phyloP scores from a whole-genome alignment of 768 basidiomycete genomes.

The Xerocomellus chrysenteron region DNA sequence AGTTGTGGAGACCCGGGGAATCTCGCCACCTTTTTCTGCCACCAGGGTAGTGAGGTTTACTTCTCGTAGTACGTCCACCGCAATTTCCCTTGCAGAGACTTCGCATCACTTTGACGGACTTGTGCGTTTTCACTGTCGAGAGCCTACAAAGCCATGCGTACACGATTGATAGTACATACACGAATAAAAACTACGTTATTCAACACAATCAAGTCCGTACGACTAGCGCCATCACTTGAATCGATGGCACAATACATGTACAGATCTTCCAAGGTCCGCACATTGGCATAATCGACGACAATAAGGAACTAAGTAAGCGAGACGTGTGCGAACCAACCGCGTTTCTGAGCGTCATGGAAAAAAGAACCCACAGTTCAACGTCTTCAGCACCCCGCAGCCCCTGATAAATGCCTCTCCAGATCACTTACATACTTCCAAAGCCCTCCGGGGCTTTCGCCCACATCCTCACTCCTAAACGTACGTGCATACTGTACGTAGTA shows the following conservation, averaged over 20 bases:
- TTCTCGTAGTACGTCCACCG: conserved; percentile 59
- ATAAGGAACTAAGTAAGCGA: conserved; percentile 6
- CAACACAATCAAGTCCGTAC: background rate
- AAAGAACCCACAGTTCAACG: background rate
- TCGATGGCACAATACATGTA: background rate
- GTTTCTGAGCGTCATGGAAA: background rate
- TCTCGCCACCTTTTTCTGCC: conserved; percentile 59
- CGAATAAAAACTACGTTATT: background rate
- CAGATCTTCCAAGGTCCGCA: background rate
- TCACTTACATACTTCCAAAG: conserved; percentile 49
- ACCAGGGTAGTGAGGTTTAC: conserved; percentile 46
- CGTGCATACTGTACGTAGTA: no score
- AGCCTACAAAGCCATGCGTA: background rate
- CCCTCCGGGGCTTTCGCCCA: no score
- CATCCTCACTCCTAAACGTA: conserved; percentile 40
- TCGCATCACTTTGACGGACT: conserved; percentile 66
- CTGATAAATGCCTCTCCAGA: conserved; percentile 32
- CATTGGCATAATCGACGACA: conserved; percentile 8
- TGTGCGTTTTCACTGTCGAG: conserved; percentile 59
- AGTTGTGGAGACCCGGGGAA: conserved; percentile 43
- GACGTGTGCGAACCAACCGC: background rate
- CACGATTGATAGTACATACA: background rate
- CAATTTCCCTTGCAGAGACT: conserved; percentile 54
- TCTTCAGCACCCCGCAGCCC: background rate
- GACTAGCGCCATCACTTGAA: no score